Percentiles rank a stretch among this genome's conserved stretches.
phyloP scores from a whole-genome alignment of 805 yeast species.

The Nakazawaea pomicola region DNA sequence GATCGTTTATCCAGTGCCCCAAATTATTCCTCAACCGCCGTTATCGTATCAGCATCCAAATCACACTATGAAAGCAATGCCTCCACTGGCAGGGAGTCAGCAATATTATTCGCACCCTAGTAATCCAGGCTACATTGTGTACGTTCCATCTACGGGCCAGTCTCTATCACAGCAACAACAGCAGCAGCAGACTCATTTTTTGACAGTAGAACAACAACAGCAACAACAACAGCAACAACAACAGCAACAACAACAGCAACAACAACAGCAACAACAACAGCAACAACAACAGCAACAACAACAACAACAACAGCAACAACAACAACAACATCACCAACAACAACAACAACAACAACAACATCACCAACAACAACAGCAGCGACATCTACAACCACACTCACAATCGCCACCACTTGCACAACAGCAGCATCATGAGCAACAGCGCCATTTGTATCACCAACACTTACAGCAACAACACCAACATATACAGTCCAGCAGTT shows the following conservation, averaged over 20 bases:
- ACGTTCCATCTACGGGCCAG: no score
- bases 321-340: slow-evolving; percentile 6
- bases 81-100: not conserved
- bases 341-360: slow-evolving; percentile 9
- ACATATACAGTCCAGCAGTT: not conserved
- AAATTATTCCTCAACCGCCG: no score
- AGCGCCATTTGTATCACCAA: slow-evolving; percentile 3
- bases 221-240: no score
- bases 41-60: no score
- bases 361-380: slow-evolving; percentile 5
- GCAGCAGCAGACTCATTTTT: no score
- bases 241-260: not conserved
- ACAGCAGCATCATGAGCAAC: slow-evolving; percentile 6
- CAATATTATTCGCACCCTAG: not conserved
- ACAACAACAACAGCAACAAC: slow-evolving; percentile 6
- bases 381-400: slow-evolving; percentile 4
- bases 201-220: no score
- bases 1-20: no score
- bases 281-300: slow-evolving; percentile 6
- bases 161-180: no score
- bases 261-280: not conserved
- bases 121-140: no score
- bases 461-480: slow-evolving; percentile 1
- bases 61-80: no score
- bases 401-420: slow-evolving; percentile 3